Evolutionary conservation across 352 stramenopile genomes (phyloP).

Genomic region (Thalassiosira hispida): DNA sequence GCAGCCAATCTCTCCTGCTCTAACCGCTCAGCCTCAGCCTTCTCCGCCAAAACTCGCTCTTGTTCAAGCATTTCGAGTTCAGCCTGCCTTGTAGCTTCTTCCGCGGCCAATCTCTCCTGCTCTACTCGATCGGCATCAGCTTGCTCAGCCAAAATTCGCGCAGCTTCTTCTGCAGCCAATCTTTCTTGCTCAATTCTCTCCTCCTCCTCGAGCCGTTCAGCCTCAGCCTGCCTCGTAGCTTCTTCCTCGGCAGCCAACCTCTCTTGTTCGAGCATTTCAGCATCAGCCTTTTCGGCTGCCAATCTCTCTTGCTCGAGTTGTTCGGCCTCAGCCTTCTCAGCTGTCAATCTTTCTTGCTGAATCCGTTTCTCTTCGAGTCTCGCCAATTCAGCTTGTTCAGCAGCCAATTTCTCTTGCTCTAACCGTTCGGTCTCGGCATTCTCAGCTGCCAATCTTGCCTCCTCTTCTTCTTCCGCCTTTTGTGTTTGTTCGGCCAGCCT

Average conservation of each 20-base stretch:
- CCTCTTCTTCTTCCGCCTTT: background rate
- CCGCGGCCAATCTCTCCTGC: background rate
- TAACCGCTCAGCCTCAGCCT: conserved; percentile 12
- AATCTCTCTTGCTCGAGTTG: conserved; percentile 4
- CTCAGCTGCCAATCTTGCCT: background rate
- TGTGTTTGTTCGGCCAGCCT: conserved; percentile 4
- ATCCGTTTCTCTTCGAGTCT: background rate
- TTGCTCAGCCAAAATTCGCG: background rate
- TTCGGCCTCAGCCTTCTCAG: background rate
- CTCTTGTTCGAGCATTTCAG: background rate
- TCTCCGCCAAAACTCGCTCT: conserved; percentile 4
- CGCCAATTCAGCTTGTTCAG: background rate
- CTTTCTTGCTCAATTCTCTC: background rate
- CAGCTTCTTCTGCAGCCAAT: background rate
- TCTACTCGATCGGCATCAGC: conserved; percentile 15
- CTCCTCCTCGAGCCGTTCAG: background rate
- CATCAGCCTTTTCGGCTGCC: background rate
- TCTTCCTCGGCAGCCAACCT: background rate
- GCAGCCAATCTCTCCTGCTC: conserved; percentile 20
- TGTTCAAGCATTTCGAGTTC: conserved; percentile 2
- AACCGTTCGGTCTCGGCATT: background rate
- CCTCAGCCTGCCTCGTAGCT: background rate
- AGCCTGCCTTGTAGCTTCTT: conserved; percentile 6
- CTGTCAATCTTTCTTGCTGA: background rate
- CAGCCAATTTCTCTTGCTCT: background rate